Evolutionary conservation across 305 asterid genomes (phyloP), one percentile per base, ranked within the genome.

Genomic region (Rubia balearica): DNA sequence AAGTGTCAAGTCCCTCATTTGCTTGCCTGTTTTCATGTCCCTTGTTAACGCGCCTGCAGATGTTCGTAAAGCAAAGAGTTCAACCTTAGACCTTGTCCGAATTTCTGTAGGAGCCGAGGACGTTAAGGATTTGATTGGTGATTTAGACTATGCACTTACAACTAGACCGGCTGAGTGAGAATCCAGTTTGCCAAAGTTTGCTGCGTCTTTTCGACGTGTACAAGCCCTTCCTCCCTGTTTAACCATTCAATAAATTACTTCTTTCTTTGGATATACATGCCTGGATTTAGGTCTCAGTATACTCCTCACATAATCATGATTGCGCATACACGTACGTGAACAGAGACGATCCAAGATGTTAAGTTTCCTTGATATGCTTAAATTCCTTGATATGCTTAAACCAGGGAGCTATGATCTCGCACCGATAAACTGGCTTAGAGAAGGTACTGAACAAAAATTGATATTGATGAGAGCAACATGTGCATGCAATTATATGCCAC

Each of bases 11-110:
- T 92, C 97, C 63, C 91, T 90, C 75, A 92, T 92, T 60, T 88
- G 91, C 85, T 82, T 92, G 88, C 96, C 98, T 27, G 85, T 95
- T 82, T 92, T 89, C 70, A 87, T 87, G 98, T 90, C 98, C 27
- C 97, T 90, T 71, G 88, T 95, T 14, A 81, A 85, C 80, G 90
- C 89, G 66, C 93, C 98, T 13, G 90, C 86, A 49, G 93, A 76
- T 1, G 89, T 87, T n/a, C 93, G 96, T 8, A 86, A 89, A 74
- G 89, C 90, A 5, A 83, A 93, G 79, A 96, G 96, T 22, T 79
- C 90, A 70, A 81, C 96, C 0, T 84, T 87, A 70, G 96, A 90
- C 76, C 95, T 90, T 40, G 83, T 92, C 56, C 96, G 98, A 16
- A 81, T 92, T 5, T 91, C 97, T n/a, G 95, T 90, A 21, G 97